Evolutionary conservation across 2,329 filamentous ascomycete genomes (phyloP).

Genomic region (Acrocalymma vagum): DNA sequence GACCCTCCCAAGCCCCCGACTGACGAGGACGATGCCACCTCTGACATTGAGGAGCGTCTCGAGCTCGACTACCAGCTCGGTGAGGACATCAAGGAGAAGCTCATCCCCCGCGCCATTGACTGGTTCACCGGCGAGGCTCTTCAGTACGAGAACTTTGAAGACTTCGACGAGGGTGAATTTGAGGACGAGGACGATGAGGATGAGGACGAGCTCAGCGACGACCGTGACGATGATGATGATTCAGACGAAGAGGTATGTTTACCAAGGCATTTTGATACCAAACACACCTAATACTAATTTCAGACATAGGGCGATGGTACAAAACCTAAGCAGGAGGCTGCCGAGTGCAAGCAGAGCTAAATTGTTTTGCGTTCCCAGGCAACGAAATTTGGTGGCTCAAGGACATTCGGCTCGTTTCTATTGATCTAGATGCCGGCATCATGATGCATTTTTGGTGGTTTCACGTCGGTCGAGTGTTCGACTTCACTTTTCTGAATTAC

Average conservation of each 20-base stretch:
- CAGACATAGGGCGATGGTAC: constrained; percentile 46
- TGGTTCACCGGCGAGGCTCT: constrained; percentile 99
- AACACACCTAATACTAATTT: constrained; percentile 18
- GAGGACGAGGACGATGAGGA: constrained; percentile 95
- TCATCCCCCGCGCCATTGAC: constrained; percentile 97
- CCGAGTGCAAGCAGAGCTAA: constrained; percentile 56
- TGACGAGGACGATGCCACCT: constrained; percentile 78
- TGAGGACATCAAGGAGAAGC: constrained; percentile 99
- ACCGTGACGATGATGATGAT: constrained; percentile 76
- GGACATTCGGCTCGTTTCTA: constrained; percentile 30
- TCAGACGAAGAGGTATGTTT: constrained; percentile 50
- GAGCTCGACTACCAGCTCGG: constrained; percentile 99
- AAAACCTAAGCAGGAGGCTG: constrained; percentile 55
- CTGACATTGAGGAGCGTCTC: constrained; percentile 95
- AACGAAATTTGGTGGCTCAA: constrained; percentile 29
- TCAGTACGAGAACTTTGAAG: constrained; percentile 92
- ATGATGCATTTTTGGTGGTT: constrained; percentile 31
- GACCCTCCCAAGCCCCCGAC: constrained; percentile 87
- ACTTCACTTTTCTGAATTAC: constrained; percentile 18
- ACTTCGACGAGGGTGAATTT: constrained; percentile 81
- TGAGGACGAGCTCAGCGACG: constrained; percentile 83
- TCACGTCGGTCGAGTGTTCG: constrained; percentile 20
- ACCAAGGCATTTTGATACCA: neutral
- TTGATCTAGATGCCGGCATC: constrained; percentile 43
- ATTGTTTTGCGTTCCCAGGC: constrained; percentile 13